Conservation (phyloP, 2,329 filamentous ascomycete genomes). For the Monascus ruber region DNA sequence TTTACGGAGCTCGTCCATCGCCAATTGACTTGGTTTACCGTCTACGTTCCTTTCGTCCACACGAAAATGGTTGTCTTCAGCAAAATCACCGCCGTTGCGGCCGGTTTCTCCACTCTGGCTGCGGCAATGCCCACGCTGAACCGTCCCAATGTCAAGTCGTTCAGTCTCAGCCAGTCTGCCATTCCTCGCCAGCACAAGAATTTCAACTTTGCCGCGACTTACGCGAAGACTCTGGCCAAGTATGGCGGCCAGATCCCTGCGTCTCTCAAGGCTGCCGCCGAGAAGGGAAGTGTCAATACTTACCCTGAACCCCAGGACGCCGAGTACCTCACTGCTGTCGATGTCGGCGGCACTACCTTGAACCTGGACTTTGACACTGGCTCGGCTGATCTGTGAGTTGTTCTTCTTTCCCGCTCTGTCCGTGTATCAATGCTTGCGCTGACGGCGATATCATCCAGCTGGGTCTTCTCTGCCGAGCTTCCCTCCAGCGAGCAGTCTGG, state of each 20-base stretch:
- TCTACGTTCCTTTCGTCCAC: too few species aligned
- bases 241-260: constrained; percentile 19
- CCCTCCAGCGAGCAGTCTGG: constrained; percentile 38
- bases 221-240: constrained; percentile 18
- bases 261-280: constrained; percentile 19
- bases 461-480: constrained; percentile 54
- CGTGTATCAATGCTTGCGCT: neutral
- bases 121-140: constrained; percentile 17
- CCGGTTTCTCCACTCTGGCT: constrained; percentile 16
- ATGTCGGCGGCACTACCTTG: constrained; percentile 51
- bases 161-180: constrained; percentile 20
- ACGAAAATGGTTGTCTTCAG: constrained; percentile 22
- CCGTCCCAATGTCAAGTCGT: constrained; percentile 7
- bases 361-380: constrained; percentile 62
- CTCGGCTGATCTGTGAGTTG: constrained; percentile 52
- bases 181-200: neutral
- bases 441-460: constrained; percentile 32
- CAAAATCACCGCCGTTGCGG: constrained; percentile 15
- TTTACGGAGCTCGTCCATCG: too few species aligned
- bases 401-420: neutral
- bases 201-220: constrained; percentile 18
- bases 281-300: constrained; percentile 24
- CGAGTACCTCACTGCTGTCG: constrained; percentile 52
- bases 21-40: too few species aligned
- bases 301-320: constrained; percentile 41